phyloP scores from a whole-genome alignment of 2,329 filamentous ascomycete genomes.

The Sclerotinia borealis region DNA sequence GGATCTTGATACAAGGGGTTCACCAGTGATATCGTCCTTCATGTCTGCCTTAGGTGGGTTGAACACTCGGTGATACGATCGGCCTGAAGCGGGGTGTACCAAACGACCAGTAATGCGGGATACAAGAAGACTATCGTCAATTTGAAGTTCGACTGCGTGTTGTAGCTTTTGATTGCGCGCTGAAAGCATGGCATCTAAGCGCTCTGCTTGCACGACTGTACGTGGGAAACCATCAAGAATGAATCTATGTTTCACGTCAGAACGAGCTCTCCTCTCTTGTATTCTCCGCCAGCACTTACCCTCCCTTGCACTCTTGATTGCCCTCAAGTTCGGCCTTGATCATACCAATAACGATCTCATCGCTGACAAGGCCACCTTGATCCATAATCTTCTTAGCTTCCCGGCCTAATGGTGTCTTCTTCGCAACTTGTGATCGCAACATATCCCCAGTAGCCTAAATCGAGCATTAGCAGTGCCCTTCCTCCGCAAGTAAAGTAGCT shows the following conservation, averaged over 20 bases:
- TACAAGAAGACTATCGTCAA: conserved; percentile 89
- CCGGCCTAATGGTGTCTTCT: conserved; percentile 89
- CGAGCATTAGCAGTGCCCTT: neutral
- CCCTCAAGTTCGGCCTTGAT: conserved; percentile 94
- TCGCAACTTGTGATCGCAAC: conserved; percentile 95
- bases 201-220: conserved; percentile 90
- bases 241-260: conserved; percentile 57
- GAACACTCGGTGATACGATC: conserved; percentile 97
- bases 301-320: conserved; percentile 94
- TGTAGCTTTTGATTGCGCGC: conserved; percentile 77
- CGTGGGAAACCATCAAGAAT: conserved; percentile 98
- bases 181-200: conserved; percentile 85
- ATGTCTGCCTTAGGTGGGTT: conserved; percentile 92
- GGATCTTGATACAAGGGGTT: conserved; percentile 90
- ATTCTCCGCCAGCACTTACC: conserved; percentile 50
- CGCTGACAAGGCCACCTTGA: conserved; percentile 91
- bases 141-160: conserved; percentile 94
- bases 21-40: conserved; percentile 95
- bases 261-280: neutral
- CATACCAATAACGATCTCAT: conserved; percentile 99
- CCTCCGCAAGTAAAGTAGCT: conserved; percentile 30
- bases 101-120: conserved; percentile 94
- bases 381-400: conserved; percentile 99
- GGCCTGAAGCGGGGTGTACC: conserved; percentile 90
- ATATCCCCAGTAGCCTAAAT: conserved; percentile 92